Conservation (phyloP, 345 rosid species). For the Hibiscus tridactylites region DNA sequence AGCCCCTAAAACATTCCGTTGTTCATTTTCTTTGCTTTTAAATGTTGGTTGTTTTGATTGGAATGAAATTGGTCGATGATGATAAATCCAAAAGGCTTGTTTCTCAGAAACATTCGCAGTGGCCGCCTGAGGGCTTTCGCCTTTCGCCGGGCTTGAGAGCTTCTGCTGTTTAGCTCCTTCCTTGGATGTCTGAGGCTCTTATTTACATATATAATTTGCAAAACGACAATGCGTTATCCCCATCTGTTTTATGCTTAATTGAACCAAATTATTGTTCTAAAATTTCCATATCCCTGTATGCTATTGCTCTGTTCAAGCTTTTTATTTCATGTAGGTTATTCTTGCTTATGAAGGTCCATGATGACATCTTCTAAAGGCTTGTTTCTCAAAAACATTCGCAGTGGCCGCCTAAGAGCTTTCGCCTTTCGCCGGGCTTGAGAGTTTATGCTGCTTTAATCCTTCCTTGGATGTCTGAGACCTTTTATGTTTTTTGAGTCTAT, state of each 20-base stretch:
- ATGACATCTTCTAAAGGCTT: constrained; percentile 8
- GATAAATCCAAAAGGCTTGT: constrained; percentile 33
- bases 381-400: constrained; percentile 82
- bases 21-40: background rate
- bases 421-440: constrained; percentile 22
- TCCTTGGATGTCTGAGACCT: too few species aligned
- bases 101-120: constrained; percentile 60
- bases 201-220: background rate
- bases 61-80: constrained; percentile 11
- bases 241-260: background rate
- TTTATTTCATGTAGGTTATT: background rate
- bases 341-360: background rate
- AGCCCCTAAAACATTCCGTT: background rate
- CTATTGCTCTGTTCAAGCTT: background rate
- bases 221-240: background rate
- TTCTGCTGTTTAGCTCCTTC: constrained; percentile 26
- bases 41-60: background rate
- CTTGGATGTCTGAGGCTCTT: constrained; percentile 27
- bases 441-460: too few species aligned
- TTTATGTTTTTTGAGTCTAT: too few species aligned
- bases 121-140: constrained; percentile 56
- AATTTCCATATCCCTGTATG: background rate
- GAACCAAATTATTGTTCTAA: too few species aligned
- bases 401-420: constrained; percentile 83
- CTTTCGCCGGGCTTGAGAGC: constrained; percentile 43